Evolutionary conservation across 176 grass and related monocot genomes (phyloP).

Genomic region (Bromus sterilis): DNA sequence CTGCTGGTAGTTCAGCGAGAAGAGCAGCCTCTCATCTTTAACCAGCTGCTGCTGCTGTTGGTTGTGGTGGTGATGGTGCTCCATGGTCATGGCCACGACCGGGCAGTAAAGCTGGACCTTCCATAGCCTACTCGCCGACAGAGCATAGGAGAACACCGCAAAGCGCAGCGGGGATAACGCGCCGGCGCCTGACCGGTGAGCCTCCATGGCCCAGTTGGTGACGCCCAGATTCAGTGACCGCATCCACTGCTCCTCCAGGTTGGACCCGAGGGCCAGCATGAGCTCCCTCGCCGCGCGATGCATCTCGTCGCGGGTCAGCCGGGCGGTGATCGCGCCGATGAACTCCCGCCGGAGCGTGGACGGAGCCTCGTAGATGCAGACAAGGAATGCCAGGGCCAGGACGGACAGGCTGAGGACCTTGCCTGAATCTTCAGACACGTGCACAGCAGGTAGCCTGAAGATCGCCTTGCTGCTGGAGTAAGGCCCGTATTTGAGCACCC

Average conservation of each 20-base stretch:
- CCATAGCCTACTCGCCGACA: slow-evolving; percentile 49
- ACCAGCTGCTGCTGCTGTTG: background rate
- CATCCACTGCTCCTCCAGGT: slow-evolving; percentile 81
- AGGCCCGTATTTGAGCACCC: slow-evolving; percentile 47
- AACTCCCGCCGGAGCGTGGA: slow-evolving; percentile 22
- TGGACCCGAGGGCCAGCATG: slow-evolving; percentile 40
- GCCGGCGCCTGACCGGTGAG: slow-evolving; percentile 4
- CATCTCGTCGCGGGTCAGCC: slow-evolving; percentile 7
- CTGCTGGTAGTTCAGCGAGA: slow-evolving; percentile 78
- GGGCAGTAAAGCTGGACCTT: slow-evolving; percentile 77
- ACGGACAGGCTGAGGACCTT: slow-evolving; percentile 42
- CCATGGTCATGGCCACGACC: slow-evolving; percentile 48
- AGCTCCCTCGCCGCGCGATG: slow-evolving; percentile 34
- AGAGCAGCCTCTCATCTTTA: slow-evolving; percentile 53
- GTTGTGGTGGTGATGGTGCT: background rate
- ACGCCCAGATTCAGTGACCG: slow-evolving; percentile 52
- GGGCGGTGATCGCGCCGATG: slow-evolving; percentile 13
- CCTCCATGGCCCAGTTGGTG: slow-evolving; percentile 63
- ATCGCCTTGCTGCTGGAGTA: slow-evolving; percentile 10
- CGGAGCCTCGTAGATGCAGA: slow-evolving; percentile 65
- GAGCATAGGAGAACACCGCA: slow-evolving; percentile 46
- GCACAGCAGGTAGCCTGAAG: slow-evolving; percentile 24
- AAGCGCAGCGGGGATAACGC: background rate
- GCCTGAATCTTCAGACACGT: slow-evolving; percentile 20
- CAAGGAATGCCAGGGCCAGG: slow-evolving; percentile 41